Conservation (phyloP, 208 protist genomes). For the Trypanosoma platydactyli region DNA sequence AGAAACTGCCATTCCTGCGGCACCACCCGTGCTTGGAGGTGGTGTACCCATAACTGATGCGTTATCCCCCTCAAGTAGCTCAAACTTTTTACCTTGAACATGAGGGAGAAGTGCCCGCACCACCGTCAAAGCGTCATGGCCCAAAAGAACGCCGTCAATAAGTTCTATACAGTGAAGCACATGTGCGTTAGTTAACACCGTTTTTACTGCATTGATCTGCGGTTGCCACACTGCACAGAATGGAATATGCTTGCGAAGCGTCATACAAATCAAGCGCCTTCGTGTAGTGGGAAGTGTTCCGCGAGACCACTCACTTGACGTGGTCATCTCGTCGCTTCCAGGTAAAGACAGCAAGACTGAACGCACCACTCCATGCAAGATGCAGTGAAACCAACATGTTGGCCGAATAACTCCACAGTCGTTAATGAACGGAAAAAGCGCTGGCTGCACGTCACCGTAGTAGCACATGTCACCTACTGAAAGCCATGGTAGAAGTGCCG, state of each 20-base stretch:
- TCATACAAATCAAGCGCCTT: conserved; percentile 16
- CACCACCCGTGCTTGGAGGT: conserved; percentile 5
- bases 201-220: conserved; percentile 11
- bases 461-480: conserved; percentile 20
- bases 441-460: conserved; percentile 30
- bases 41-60: conserved; percentile 29
- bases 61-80: conserved; percentile 13
- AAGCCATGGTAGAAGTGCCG: conserved; percentile 26
- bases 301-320: not conserved
- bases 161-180: conserved; percentile 26
- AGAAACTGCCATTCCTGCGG: conserved; percentile 25
- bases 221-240: conserved; percentile 30
- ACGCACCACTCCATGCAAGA: conserved; percentile 14
- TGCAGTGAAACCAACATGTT: conserved; percentile 25
- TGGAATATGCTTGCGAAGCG: conserved; percentile 13
- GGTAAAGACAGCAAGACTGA: conserved; percentile 23
- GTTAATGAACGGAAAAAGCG: conserved; percentile 20
- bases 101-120: conserved; percentile 9
- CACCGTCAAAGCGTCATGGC: not conserved
- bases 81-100: conserved; percentile 20
- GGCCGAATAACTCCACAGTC: conserved; percentile 23
- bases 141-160: conserved; percentile 33
- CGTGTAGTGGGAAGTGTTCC: conserved; percentile 7
- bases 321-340: not conserved
- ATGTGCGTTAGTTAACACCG: conserved; percentile 20